Conservation (phyloP, 768 basidiomycete genomes). For the Trametes cubensis region DNA sequence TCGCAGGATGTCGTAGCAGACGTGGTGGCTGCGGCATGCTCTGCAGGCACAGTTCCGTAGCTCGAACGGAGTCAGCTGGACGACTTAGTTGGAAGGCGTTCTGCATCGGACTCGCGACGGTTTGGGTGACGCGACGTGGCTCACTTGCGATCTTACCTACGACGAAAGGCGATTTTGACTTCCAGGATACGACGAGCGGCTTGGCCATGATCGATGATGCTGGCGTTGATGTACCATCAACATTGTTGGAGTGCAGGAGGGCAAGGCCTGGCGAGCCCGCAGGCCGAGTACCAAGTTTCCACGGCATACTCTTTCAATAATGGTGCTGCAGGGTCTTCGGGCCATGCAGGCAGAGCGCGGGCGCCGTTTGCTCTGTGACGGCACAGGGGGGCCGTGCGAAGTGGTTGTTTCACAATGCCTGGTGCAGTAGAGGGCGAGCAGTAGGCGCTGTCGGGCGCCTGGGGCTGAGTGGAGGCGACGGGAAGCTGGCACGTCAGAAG, state of each 20-base stretch:
- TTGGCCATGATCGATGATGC: constrained; percentile 22
- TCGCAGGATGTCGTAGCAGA: not conserved
- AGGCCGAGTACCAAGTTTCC: not conserved
- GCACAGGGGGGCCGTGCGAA: constrained; percentile 14
- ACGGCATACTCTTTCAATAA: not conserved
- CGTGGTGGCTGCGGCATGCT: not conserved
- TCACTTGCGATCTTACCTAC: constrained; percentile 2
- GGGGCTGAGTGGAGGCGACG: not conserved
- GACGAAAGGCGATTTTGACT: constrained; percentile 1
- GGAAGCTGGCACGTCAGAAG: constrained; percentile 5
- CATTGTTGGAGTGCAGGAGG: constrained; percentile 16
- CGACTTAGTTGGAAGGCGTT: too few species aligned
- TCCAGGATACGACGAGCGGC: constrained; percentile 13
- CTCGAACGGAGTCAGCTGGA: not conserved
- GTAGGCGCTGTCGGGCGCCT: not conserved
- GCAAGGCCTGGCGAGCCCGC: constrained; percentile 9
- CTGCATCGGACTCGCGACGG: too few species aligned
- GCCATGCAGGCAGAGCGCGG: too few species aligned
- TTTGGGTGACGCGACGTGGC: not conserved
- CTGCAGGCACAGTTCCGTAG: not conserved
- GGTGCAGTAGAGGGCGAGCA: constrained; percentile 3
- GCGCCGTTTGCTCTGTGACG: too few species aligned
- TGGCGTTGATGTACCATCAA: constrained; percentile 24
- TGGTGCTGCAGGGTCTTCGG: constrained; percentile 1
- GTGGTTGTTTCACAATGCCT: constrained; percentile 11